phyloP scores from a whole-genome alignment of 176 grass and related monocot species.

The Tuctoria greenei region DNA sequence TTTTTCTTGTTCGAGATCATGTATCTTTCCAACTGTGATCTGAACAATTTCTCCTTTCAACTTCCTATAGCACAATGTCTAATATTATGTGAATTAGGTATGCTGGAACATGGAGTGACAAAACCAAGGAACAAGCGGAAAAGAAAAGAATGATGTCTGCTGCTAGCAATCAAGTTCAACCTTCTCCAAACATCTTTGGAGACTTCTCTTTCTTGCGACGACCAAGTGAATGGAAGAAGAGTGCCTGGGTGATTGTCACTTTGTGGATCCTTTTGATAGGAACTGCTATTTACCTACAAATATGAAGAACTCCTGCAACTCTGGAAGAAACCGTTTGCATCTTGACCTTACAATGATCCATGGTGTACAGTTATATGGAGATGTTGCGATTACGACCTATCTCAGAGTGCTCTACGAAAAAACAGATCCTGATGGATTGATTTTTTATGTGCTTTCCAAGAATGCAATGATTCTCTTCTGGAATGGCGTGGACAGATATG shows the following conservation, averaged over 20 bases:
- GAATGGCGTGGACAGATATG: slow-evolving; percentile 6
- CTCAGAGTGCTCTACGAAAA: neutral
- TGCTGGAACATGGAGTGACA: slow-evolving; percentile 89
- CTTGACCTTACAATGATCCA: neutral
- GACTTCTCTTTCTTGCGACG: slow-evolving; percentile 57
- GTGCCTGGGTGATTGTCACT: slow-evolving; percentile 71
- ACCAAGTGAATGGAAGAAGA: slow-evolving; percentile 69
- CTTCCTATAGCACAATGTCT: neutral
- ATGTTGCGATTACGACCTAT: neutral
- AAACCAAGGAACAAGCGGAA: slow-evolving; percentile 70
- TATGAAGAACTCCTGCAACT: slow-evolving; percentile 38
- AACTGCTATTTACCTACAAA: slow-evolving; percentile 80
- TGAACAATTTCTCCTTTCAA: neutral
- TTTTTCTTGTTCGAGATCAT: neutral
- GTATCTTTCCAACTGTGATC: neutral
- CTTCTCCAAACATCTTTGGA: slow-evolving; percentile 66
- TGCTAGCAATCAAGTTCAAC: slow-evolving; percentile 39
- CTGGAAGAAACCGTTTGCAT: neutral
- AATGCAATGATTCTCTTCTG: neutral
- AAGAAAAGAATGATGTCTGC: slow-evolving; percentile 59
- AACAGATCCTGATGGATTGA: slow-evolving; percentile 16
- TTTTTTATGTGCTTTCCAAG: slow-evolving; percentile 30
- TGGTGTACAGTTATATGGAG: neutral
- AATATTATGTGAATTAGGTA: slow-evolving; percentile 54
- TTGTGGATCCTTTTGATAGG: slow-evolving; percentile 80